A percentile compares a stretch with the other conserved stretches of the same genome.
Conservation (phyloP, 2,329 filamentous ascomycete species). For the Exophiala bonariae region DNA sequence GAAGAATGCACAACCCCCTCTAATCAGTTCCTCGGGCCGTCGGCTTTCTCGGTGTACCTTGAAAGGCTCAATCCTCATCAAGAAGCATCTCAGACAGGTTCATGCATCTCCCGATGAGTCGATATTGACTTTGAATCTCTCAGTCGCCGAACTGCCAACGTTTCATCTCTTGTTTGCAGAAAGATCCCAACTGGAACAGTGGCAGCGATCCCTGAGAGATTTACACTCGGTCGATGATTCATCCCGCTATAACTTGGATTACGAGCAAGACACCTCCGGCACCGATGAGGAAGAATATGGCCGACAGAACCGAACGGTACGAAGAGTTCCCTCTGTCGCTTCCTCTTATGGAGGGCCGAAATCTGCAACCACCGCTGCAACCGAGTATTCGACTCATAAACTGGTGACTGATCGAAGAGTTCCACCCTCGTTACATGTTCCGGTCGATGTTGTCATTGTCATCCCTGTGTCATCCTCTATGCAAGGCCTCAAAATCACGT, state of each 20-base stretch:
- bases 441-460: slow-evolving; percentile 92
- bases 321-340: slow-evolving; percentile 77
- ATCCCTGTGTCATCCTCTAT: slow-evolving; percentile 97
- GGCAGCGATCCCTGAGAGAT: slow-evolving; percentile 84
- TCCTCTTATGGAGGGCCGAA: slow-evolving; percentile 80
- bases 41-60: slow-evolving; percentile 79
- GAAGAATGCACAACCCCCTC: slow-evolving; percentile 67
- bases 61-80: slow-evolving; percentile 97
- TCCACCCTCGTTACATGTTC: slow-evolving; percentile 71
- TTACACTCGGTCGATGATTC: slow-evolving; percentile 68
- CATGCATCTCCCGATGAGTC: slow-evolving; percentile 73
- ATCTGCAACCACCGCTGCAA: slow-evolving; percentile 84
- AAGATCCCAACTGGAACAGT: slow-evolving; percentile 79
- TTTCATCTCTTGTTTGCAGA: slow-evolving; percentile 92
- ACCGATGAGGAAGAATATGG: slow-evolving; percentile 82
- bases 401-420: slow-evolving; percentile 35
- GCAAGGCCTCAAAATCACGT: slow-evolving; percentile 98
- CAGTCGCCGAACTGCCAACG: slow-evolving; percentile 85
- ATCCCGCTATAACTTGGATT: slow-evolving; percentile 66
- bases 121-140: slow-evolving; percentile 83
- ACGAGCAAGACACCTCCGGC: slow-evolving; percentile 77
- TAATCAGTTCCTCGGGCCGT: slow-evolving; percentile 59
- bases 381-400: slow-evolving; percentile 81
- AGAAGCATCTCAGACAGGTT: slow-evolving; percentile 93
- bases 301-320: slow-evolving; percentile 52